Evolutionary conservation across 768 basidiomycete species (phyloP).

Genomic region (Naganishia vishniacii): DNA sequence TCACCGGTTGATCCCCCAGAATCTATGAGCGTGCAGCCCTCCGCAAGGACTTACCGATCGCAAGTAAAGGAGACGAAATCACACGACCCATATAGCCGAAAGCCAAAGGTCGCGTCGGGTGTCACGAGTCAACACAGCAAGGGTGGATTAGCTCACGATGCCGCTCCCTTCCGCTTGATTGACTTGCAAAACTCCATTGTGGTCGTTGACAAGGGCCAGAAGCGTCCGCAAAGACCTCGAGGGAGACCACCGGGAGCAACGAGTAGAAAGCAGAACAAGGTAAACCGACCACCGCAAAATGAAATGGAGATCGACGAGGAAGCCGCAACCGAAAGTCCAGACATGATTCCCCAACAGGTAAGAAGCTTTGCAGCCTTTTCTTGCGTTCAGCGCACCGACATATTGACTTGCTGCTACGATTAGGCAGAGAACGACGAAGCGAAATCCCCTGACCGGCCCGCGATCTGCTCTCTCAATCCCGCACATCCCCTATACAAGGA

Average conservation of each 20-base stretch:
- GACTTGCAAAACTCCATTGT: neutral
- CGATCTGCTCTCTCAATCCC: constrained; percentile 27
- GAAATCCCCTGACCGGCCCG: neutral
- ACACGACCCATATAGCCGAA: neutral
- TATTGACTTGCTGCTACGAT: no score
- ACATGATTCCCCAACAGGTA: no score
- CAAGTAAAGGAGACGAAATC: neutral
- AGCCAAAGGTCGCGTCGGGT: neutral
- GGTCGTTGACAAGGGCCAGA: neutral
- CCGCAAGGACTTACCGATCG: neutral
- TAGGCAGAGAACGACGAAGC: neutral
- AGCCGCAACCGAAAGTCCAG: neutral
- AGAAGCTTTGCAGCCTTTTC: no score
- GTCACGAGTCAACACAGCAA: neutral
- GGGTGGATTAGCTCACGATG: neutral
- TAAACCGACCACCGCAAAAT: neutral
- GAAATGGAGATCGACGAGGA: neutral
- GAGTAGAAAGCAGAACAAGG: neutral
- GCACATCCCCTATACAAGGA: constrained; percentile 9
- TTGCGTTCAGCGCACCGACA: no score
- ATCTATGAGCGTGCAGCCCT: neutral
- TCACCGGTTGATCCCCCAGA: neutral
- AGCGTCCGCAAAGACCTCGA: neutral
- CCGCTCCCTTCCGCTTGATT: neutral
- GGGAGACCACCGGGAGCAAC: neutral